These are phyloP conservation scores for Leccinum pachyderme DNA, from an alignment of 1,284 basidiomycete genomes.

Conservation along the genomic window DNA sequence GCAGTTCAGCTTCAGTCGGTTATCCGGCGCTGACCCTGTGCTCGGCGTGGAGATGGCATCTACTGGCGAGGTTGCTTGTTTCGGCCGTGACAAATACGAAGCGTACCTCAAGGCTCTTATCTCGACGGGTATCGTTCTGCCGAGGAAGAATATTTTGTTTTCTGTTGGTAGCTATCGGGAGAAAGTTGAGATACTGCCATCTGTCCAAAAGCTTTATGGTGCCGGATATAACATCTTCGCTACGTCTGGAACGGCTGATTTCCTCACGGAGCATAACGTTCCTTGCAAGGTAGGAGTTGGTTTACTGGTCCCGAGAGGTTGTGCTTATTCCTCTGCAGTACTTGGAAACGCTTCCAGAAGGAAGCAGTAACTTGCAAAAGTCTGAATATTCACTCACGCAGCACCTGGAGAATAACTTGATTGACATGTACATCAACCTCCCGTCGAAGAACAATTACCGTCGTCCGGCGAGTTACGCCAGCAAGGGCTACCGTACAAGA, in stretches of 20 bases:
- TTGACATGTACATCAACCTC: constrained; percentile 99
- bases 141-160: constrained; percentile 95
- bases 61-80: constrained; percentile 99
- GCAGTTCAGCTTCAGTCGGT: constrained; percentile 95
- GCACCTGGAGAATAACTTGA: constrained; percentile 93
- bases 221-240: constrained; percentile 98
- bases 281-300: constrained; percentile 68
- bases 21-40: constrained; percentile 95
- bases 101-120: constrained; percentile 97
- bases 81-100: constrained; percentile 97
- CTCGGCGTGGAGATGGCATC: constrained; percentile 99
- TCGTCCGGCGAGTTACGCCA: constrained; percentile 94
- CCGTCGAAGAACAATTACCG: constrained; percentile 98
- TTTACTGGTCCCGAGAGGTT: not conserved
- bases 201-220: constrained; percentile 93
- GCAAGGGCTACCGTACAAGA: constrained; percentile 95
- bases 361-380: constrained; percentile 78
- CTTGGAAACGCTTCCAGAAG: constrained; percentile 82
- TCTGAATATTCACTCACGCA: constrained; percentile 95
- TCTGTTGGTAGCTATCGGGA: constrained; percentile 97
- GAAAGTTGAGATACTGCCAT: constrained; percentile 95
- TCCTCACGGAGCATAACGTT: constrained; percentile 84
- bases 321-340: constrained; percentile 52
- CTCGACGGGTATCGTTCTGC: constrained; percentile 91
- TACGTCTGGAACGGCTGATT: constrained; percentile 95